phyloP scores from a whole-genome alignment of 345 rosid species.

The Citrus sinensis region DNA sequence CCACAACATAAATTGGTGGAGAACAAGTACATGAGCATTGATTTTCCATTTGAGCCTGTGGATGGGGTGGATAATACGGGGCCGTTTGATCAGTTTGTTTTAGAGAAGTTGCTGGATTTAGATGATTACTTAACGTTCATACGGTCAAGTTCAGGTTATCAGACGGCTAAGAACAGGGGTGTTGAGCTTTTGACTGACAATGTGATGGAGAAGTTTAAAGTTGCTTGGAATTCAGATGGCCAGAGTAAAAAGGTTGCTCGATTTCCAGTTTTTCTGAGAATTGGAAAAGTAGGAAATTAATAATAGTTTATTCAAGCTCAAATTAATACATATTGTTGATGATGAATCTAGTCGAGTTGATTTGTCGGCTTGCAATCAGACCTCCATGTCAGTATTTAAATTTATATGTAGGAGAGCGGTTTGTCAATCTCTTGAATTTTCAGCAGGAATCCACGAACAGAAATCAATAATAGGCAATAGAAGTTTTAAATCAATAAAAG shows the following conservation, averaged over 20 bases:
- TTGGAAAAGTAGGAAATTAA: conserved; percentile 52
- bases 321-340: too few relatives aligned
- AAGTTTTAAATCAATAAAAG: too few relatives aligned
- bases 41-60: conserved; percentile 70
- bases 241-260: conserved; percentile 34
- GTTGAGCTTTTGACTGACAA: conserved; percentile 54
- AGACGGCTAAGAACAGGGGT: conserved; percentile 64
- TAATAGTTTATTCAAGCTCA: too few relatives aligned
- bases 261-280: conserved; percentile 62
- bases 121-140: conserved; percentile 52
- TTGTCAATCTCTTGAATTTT: too few relatives aligned
- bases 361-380: too few relatives aligned
- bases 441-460: too few relatives aligned
- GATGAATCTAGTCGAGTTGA: too few relatives aligned
- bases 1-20: conserved; percentile 56
- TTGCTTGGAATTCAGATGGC: conserved; percentile 57
- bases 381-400: too few relatives aligned
- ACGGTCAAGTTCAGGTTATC: conserved; percentile 69
- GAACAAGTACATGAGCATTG: conserved; percentile 42
- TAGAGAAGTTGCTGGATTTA: conserved; percentile 52
- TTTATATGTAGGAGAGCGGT: too few relatives aligned
- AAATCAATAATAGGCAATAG: too few relatives aligned
- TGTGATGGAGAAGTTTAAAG: conserved; percentile 36
- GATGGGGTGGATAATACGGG: conserved; percentile 47
- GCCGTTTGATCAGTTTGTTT: conserved; percentile 45